Evolutionary conservation across 768 basidiomycete species (phyloP).

Genomic region (Auricularia cornea): DNA sequence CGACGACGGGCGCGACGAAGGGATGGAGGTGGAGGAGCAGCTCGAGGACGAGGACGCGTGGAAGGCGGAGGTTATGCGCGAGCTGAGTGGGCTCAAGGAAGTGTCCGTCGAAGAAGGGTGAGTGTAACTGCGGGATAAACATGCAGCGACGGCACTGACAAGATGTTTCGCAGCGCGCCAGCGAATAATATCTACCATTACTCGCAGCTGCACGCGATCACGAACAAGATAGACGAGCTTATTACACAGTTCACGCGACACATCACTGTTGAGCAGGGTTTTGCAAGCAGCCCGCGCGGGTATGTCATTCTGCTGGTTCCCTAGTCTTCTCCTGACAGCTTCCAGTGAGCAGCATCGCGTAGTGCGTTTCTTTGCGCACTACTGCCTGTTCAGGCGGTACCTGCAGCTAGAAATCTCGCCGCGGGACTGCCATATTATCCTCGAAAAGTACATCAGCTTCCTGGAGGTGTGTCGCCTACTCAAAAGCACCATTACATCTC

Average conservation of each 20-base stretch:
- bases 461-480: conserved; percentile 51
- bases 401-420: conserved; percentile 70
- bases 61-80: conserved; percentile 52
- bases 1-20: conserved; percentile 18
- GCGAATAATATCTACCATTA: conserved; percentile 74
- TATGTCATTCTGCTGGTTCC: conserved; percentile 6
- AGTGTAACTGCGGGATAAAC: conserved; percentile 12
- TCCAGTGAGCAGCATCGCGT: background rate
- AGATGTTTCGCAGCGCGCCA: conserved; percentile 32
- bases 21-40: conserved; percentile 6
- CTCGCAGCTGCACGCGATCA: conserved; percentile 71
- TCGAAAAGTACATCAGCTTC: conserved; percentile 83
- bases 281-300: conserved; percentile 22
- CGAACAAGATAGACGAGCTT: conserved; percentile 57
- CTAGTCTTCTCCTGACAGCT: conserved; percentile 33
- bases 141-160: background rate
- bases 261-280: conserved; percentile 16
- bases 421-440: conserved; percentile 65
- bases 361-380: conserved; percentile 81
- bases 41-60: conserved; percentile 35
- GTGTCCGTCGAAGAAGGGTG: conserved; percentile 61
- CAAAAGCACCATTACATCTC: background rate
- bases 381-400: conserved; percentile 81
- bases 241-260: conserved; percentile 43
- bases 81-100: conserved; percentile 49